These are phyloP conservation scores for Vigna unguiculata DNA, from an alignment of 306 rosid species.

Conservation along the genomic window DNA sequence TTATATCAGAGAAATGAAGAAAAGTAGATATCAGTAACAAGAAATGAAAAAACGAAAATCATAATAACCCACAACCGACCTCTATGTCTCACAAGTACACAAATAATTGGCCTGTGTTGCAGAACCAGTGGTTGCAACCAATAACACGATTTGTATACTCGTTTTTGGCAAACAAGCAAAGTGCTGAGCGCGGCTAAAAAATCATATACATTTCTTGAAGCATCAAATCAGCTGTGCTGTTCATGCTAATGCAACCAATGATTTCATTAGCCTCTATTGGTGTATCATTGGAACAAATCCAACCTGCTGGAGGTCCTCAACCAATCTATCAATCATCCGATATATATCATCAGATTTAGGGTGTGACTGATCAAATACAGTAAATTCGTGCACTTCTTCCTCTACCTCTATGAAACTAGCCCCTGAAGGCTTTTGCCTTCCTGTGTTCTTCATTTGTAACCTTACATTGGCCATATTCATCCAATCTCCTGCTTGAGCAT, in stretches of 20 bases:
- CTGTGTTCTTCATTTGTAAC: no score
- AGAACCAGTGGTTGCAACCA: constrained; percentile 3
- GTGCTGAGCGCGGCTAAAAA: not conserved
- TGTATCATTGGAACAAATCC: no score
- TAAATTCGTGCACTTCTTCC: no score
- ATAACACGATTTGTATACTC: constrained; percentile 10
- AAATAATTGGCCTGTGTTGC: not conserved
- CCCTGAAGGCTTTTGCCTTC: no score
- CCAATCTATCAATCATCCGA: no score
- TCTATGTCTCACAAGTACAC: not conserved
- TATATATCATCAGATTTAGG: no score
- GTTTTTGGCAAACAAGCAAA: constrained; percentile 24
- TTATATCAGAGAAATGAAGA: not conserved
- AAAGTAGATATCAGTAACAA: not conserved
- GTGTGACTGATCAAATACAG: no score
- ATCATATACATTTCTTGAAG: constrained; percentile 24
- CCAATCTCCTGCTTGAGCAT: no score
- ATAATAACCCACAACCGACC: not conserved
- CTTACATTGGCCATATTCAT: no score
- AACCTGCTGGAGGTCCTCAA: no score
- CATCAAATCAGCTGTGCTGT: constrained; percentile 33
- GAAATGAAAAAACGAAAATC: not conserved
- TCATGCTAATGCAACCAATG: not conserved
- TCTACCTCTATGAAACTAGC: no score
- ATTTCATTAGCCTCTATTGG: no score